These are phyloP conservation scores for Coemansia sp. DNA, from an alignment of 192 early-diverging fungal genomes.

Conservation along the genomic window DNA sequence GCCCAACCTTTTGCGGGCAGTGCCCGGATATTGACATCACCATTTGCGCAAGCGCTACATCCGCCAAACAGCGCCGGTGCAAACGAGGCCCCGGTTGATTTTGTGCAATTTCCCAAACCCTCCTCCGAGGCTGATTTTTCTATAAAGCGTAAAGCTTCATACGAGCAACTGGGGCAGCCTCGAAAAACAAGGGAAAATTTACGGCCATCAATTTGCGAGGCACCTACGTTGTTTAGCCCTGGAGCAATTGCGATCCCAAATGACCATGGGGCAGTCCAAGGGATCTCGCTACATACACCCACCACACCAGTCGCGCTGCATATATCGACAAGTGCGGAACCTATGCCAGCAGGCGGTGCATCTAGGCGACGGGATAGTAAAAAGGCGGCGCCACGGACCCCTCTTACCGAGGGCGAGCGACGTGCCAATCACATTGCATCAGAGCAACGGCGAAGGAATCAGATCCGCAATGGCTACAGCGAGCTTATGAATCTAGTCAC, in stretches of 20 bases:
- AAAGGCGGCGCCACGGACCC: constrained; percentile 47
- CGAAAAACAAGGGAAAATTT: constrained; percentile 34
- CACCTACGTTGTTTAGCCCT: neutral
- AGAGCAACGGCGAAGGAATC: constrained; percentile 87
- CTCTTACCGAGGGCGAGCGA: constrained; percentile 88
- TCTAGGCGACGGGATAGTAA: constrained; percentile 35
- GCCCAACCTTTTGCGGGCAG: neutral
- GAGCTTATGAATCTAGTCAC: constrained; percentile 84
- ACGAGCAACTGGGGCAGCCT: constrained; percentile 39
- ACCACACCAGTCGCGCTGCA: neutral
- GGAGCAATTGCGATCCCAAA: neutral
- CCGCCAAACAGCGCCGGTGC: neutral
- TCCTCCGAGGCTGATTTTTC: constrained; percentile 44
- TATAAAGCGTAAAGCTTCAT: constrained; percentile 48
- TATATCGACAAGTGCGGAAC: neutral
- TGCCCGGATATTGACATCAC: neutral
- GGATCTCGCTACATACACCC: constrained; percentile 7
- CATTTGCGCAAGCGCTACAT: neutral
- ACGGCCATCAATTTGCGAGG: constrained; percentile 37
- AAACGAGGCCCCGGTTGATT: neutral
- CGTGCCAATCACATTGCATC: constrained; percentile 93
- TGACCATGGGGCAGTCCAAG: neutral
- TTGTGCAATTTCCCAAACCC: constrained; percentile 15
- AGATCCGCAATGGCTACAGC: constrained; percentile 88
- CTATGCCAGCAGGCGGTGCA: neutral